Base-by-base conservation (phyloP, 2,329 filamentous ascomycete species). In the Trichophyton rubrum region DNA sequence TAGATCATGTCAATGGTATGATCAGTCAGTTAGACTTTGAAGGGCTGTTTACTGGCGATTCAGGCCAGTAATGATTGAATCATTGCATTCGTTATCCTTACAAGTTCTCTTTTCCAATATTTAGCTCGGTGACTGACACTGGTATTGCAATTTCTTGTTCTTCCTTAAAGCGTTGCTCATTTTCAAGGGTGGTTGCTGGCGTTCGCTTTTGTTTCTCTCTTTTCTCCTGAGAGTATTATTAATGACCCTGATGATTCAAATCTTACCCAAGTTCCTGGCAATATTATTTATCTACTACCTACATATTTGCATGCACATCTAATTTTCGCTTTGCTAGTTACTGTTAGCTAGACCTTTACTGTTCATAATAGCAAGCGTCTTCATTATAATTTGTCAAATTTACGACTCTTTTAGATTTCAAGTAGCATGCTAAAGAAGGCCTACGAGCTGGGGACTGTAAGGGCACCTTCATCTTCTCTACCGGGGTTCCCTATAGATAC, bases 1-100 rank as follows among this genome's bases (percentile, higher is more conserved):
- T 95, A 64, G 82, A 85, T 63, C 78, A 77, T 30, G 74, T 90
- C 11, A 85, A 79, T 66, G 78, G 77, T n/a, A 82, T 85, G 67
- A 80, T 93, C 4, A 79, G 79, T 0, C 81, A 81, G 17, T 79
- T 92, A 3, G 88, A 92, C 64, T 83, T 83, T 68, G 79, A 79
- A 43, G 73, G 77, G 33, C 75, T 76, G 15, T 83, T 82, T 62
- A 73, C 71, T 47, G 51, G 38, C 51, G 40, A 56, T 55, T 30
- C 41, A 24, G 47, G 27, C 20, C 17, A 30, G 17, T 43, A 22
- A 24, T 41, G 4, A 20, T 41, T 43, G 56, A 15, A 41, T 43
- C 6, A 5, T 41, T 30, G 56, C 40, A 41, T 43, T n/a, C 15
- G 27, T 17, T 35, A 24, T 35, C 27, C n/a, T 55, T 55, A 30